Conservation (phyloP, 202 grass and related monocot species). For the Hordeum pubiflorum region DNA sequence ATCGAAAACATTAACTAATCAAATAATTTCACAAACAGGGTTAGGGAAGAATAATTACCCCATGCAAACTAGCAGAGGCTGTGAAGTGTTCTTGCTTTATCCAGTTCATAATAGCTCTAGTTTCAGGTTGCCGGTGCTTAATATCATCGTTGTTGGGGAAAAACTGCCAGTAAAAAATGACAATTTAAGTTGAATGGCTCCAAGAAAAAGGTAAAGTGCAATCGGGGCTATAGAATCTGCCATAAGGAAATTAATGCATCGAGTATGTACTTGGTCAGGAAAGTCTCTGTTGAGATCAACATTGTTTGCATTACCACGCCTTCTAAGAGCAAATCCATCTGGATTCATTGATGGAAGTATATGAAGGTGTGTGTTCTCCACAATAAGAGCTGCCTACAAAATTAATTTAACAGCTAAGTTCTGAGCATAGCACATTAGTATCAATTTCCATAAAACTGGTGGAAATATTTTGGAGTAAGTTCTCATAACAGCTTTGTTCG, state of each 20-base stretch:
- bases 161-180: conserved; percentile 48
- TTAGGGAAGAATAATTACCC: conserved; percentile 51
- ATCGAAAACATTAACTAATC: neutral
- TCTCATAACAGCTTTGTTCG: neutral
- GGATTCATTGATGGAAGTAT: conserved; percentile 95
- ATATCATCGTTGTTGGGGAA: conserved; percentile 62
- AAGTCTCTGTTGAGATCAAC: conserved; percentile 95
- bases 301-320: conserved; percentile 89
- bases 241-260: neutral
- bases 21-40: neutral
- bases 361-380: conserved; percentile 81
- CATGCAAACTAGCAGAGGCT: conserved; percentile 89
- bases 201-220: conserved; percentile 2
- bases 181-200: conserved; percentile 24
- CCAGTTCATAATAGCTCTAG: conserved; percentile 89
- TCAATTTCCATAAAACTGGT: conserved; percentile 8
- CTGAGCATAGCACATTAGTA: neutral
- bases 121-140: conserved; percentile 77
- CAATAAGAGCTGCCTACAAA: conserved; percentile 84
- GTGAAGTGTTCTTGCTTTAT: conserved; percentile 70
- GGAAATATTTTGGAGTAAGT: neutral
- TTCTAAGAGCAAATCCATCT: conserved; percentile 86
- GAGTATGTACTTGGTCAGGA: conserved; percentile 73
- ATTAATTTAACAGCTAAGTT: conserved; percentile 25
- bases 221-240: neutral